Percentiles rank a stretch among this genome's conserved stretches.
These are phyloP conservation scores for Colletotrichum theobromicola DNA, from an alignment of 2,329 filamentous ascomycete species.

Conservation along the genomic window DNA sequence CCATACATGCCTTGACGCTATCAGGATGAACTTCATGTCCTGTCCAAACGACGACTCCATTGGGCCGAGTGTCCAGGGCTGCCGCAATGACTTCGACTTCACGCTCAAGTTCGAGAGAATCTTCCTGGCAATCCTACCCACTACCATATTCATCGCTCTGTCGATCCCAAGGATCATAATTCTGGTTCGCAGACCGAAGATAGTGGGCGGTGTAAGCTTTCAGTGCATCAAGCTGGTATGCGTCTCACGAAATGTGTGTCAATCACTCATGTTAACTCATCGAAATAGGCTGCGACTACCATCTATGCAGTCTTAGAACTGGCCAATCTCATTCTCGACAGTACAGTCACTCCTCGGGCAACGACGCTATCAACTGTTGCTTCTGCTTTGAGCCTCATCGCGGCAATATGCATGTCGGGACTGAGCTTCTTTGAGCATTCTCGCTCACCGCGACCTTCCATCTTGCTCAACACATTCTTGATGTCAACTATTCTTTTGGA, in stretches of 20 bases:
- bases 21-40: background rate
- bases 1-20: background rate
- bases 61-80: slow-evolving; percentile 41
- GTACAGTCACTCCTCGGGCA: background rate
- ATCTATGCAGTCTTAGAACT: background rate
- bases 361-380: slow-evolving; percentile 3
- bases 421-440: slow-evolving; percentile 33
- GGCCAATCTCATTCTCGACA: background rate
- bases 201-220: slow-evolving; percentile 33
- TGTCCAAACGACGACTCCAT: slow-evolving; percentile 35
- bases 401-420: slow-evolving; percentile 28
- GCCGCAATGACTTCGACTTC: slow-evolving; percentile 47
- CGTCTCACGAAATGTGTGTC: background rate
- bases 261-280: background rate
- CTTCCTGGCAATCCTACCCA: slow-evolving; percentile 41
- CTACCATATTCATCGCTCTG: slow-evolving; percentile 35
- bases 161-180: slow-evolving; percentile 31
- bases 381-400: slow-evolving; percentile 31
- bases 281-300: background rate
- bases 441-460: slow-evolving; percentile 30
- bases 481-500: background rate
- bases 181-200: slow-evolving; percentile 28
- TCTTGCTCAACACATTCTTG: background rate
- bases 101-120: slow-evolving; percentile 48
- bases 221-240: slow-evolving; percentile 27